phyloP scores from a whole-genome alignment of 495 filamentous ascomycete genomes.

The Tuber indicum region DNA sequence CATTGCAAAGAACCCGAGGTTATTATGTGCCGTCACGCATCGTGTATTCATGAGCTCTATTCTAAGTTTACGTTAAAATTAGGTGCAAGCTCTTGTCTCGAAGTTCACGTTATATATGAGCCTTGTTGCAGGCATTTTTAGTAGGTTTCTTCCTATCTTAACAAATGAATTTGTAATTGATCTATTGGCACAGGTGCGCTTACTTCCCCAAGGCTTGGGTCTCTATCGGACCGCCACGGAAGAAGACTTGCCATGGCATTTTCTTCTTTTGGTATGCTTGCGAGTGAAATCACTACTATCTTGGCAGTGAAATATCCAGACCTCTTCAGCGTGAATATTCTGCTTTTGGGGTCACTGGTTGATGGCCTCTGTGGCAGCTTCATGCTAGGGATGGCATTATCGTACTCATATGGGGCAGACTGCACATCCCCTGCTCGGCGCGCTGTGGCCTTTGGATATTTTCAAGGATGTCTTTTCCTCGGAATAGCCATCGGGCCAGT shows the following conservation, averaged over 20 bases:
- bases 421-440: slow-evolving; percentile 72
- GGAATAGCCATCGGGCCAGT: slow-evolving; percentile 81
- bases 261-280: slow-evolving; percentile 59
- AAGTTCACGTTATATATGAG: slow-evolving; percentile 68
- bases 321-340: slow-evolving; percentile 59
- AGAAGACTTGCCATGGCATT: slow-evolving; percentile 64
- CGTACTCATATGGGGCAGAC: slow-evolving; percentile 78
- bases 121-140: slow-evolving; percentile 62
- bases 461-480: slow-evolving; percentile 78
- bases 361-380: slow-evolving; percentile 86
- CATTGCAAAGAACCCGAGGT: slow-evolving; percentile 56
- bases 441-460: slow-evolving; percentile 79
- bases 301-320: slow-evolving; percentile 69
- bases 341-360: slow-evolving; percentile 64
- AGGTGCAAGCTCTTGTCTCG: slow-evolving; percentile 67
- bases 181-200: slow-evolving; percentile 49
- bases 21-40: not conserved
- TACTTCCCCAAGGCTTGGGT: slow-evolving; percentile 72
- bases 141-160: slow-evolving; percentile 41
- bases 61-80: slow-evolving; percentile 22
- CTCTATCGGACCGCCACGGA: slow-evolving; percentile 82
- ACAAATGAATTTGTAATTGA: not conserved
- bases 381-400: slow-evolving; percentile 69
- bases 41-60: not conserved
- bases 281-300: slow-evolving; percentile 67